Percentiles rank a stretch among this genome's conserved stretches.
phyloP scores from a whole-genome alignment of 2,329 filamentous ascomycete genomes.

The Colletotrichum spaethianum region DNA sequence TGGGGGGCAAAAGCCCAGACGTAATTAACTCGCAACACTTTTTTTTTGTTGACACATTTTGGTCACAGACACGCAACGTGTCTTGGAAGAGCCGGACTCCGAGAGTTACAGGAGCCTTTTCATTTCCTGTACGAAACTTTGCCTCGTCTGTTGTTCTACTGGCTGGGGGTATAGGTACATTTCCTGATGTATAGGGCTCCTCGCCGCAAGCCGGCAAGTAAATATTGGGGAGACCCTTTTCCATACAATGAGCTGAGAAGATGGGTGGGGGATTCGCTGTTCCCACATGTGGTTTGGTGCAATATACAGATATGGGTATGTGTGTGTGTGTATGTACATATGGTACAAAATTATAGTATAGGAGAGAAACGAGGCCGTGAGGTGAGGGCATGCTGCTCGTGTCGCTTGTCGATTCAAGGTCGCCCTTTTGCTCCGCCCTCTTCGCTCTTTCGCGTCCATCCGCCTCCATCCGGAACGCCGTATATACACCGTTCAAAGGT shows the following conservation, averaged over 20 bases:
- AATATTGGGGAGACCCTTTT: background rate
- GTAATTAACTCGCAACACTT: background rate
- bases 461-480: constrained; percentile 18
- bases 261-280: background rate
- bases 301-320: constrained; percentile 5
- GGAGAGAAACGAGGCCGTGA: background rate
- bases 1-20: no score
- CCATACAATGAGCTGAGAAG: constrained; percentile 30
- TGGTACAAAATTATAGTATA: background rate
- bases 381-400: background rate
- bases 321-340: background rate
- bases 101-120: background rate
- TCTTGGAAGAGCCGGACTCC: background rate
- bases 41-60: background rate
- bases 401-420: background rate
- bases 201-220: background rate
- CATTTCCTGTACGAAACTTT: background rate
- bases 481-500: background rate
- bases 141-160: background rate
- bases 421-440: background rate
- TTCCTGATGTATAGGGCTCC: background rate
- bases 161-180: background rate
- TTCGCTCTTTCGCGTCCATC: background rate
- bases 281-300: background rate
- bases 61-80: background rate